Evolutionary conservation across 495 filamentous ascomycete genomes (phyloP).

Genomic region (Penicillium psychrofluorescens): DNA sequence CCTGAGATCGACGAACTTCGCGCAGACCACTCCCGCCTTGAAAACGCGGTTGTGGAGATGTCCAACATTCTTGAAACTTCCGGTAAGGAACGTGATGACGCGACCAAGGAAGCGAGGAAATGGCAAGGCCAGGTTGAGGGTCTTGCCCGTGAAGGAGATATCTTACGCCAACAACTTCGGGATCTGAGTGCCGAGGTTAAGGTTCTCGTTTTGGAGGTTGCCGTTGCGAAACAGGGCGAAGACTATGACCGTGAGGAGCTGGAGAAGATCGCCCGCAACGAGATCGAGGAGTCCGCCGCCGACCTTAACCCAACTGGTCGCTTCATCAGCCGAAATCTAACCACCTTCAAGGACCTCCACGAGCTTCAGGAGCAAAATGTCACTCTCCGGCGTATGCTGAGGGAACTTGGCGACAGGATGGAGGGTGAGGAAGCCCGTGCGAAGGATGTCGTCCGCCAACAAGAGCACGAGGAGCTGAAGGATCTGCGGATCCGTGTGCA

Average conservation of each 20-base stretch:
- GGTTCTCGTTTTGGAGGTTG: conserved; percentile 74
- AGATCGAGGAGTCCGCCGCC: conserved; percentile 47
- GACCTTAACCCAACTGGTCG: conserved; percentile 72
- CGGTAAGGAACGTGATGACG: conserved; percentile 46
- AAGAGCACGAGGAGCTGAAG: conserved; percentile 67
- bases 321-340: conserved; percentile 77
- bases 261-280: conserved; percentile 61
- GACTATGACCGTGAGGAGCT: conserved; percentile 64
- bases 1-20: conserved; percentile 58
- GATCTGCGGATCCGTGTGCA: conserved; percentile 56
- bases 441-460: conserved; percentile 58
- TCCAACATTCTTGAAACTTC: conserved; percentile 57
- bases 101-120: conserved; percentile 57
- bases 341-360: conserved; percentile 72
- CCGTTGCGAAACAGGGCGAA: conserved; percentile 70
- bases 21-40: conserved; percentile 45
- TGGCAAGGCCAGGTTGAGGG: conserved; percentile 66
- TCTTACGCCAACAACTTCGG: conserved; percentile 80
- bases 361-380: conserved; percentile 87
- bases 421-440: conserved; percentile 78
- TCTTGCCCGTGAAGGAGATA: conserved; percentile 62
- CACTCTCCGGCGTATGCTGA: conserved; percentile 69
- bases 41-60: conserved; percentile 70
- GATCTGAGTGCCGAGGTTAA: conserved; percentile 88
- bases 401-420: conserved; percentile 80